Percentiles rank a stretch among this genome's conserved stretches.
phyloP scores from a whole-genome alignment of 2,329 filamentous ascomycete species.

The Chaetomium olivaceum region DNA sequence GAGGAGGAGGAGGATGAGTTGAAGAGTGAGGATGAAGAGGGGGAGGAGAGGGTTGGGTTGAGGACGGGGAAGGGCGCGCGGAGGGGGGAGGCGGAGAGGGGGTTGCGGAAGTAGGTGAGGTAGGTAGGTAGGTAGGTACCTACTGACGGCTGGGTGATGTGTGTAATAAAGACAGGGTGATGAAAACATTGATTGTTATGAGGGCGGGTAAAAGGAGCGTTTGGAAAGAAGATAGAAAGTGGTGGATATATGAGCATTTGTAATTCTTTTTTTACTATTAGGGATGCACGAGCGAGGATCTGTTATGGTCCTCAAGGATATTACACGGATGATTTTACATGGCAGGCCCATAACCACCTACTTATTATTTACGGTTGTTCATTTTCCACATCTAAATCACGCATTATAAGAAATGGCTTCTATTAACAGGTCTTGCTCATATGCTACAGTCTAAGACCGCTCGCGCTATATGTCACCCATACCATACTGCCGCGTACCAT shows the following conservation, averaged over 20 bases:
- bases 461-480: not conserved
- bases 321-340: not conserved
- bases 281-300: not conserved
- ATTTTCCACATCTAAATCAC: not conserved
- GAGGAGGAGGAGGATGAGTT: constrained; percentile 7
- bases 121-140: too few species aligned
- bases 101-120: not conserved
- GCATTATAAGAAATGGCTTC: not conserved
- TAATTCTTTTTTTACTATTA: too few species aligned
- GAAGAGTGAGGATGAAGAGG: constrained; percentile 17
- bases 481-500: not conserved
- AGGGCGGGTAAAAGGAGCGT: not conserved
- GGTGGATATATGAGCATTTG: not conserved
- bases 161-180: not conserved
- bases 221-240: not conserved
- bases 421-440: not conserved
- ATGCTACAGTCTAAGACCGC: not conserved
- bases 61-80: not conserved
- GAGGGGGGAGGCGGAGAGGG: not conserved
- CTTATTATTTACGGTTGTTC: not conserved
- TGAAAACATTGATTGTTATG: not conserved
- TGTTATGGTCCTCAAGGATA: too few species aligned
- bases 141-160: not conserved
- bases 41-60: not conserved
- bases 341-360: not conserved